Percentiles rank a stretch among this genome's conserved stretches.
phyloP scores from a whole-genome alignment of 129 eudicot species.

The Arctium minus region DNA sequence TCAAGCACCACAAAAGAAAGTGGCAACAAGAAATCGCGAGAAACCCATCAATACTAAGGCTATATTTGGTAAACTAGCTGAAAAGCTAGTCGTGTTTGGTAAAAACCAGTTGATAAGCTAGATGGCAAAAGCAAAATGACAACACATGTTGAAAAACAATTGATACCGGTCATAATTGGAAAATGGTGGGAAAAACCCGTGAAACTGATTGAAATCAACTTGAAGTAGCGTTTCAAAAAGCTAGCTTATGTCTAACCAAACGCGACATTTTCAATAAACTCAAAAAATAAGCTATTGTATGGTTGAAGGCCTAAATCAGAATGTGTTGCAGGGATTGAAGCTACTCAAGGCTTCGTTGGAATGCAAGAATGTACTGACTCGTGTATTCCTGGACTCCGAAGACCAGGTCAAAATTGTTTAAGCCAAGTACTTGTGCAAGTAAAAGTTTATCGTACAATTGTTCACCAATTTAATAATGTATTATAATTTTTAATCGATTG shows the following conservation, averaged over 20 bases:
- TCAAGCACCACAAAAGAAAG: not conserved
- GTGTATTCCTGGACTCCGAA: constrained; percentile 27
- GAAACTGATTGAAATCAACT: not conserved
- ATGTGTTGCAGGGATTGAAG: constrained; percentile 33
- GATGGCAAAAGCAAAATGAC: not conserved
- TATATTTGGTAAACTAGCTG: too few relatives aligned
- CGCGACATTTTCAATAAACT: not conserved
- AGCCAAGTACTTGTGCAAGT: not conserved
- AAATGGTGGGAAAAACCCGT: not conserved
- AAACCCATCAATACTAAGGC: not conserved
- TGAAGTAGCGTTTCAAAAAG: not conserved
- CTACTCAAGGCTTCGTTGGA: constrained; percentile 30
- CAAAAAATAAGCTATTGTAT: not conserved
- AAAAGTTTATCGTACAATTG: not conserved
- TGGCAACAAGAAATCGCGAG: not conserved
- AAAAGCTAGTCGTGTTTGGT: too few relatives aligned
- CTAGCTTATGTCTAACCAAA: not conserved
- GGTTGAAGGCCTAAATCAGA: not conserved
- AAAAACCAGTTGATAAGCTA: not conserved
- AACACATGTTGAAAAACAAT: not conserved
- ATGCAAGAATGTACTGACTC: constrained; percentile 36
- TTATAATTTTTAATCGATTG: not conserved
- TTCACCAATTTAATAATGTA: not conserved
- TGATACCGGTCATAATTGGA: not conserved
- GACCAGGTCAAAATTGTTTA: constrained; percentile 27